Percentiles rank a stretch among this genome's conserved stretches.
These are phyloP conservation scores for Colletotrichum sp. DNA, from an alignment of 2,329 filamentous ascomycete genomes.

Conservation along the genomic window DNA sequence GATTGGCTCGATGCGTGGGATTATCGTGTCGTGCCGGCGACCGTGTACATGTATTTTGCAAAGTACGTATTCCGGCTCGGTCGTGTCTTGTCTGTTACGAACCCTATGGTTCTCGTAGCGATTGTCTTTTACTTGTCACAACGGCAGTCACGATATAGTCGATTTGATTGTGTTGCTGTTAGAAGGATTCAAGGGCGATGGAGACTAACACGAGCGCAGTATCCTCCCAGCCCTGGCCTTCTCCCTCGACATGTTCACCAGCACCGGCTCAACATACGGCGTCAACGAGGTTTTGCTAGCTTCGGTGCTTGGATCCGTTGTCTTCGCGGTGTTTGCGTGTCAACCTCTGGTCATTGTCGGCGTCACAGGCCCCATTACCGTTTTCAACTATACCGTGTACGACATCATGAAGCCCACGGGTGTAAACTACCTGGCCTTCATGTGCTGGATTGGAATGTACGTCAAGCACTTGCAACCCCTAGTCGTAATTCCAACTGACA, in stretches of 20 bases:
- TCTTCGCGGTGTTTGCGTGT: slow-evolving; percentile 80
- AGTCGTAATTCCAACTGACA: not conserved
- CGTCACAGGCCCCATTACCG: slow-evolving; percentile 89
- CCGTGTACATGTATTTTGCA: slow-evolving; percentile 94
- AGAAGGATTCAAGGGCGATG: not conserved
- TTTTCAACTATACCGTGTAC: slow-evolving; percentile 94
- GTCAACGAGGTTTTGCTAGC: slow-evolving; percentile 91
- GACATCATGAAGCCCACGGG: slow-evolving; percentile 81
- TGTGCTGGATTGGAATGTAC: slow-evolving; percentile 87
- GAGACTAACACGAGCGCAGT: slow-evolving; percentile 47
- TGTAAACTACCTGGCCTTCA: slow-evolving; percentile 85
- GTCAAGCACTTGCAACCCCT: slow-evolving; percentile 25
- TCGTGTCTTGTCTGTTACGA: not conserved
- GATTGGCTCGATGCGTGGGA: slow-evolving; percentile 91
- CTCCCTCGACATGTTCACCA: slow-evolving; percentile 91
- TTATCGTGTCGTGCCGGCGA: slow-evolving; percentile 86
- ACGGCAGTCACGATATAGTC: not conserved
- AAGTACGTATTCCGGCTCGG: slow-evolving; percentile 62
- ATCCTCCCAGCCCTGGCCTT: slow-evolving; percentile 88
- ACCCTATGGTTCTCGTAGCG: not conserved
- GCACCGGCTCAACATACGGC: slow-evolving; percentile 83
- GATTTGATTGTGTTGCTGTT: not conserved
- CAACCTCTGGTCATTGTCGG: slow-evolving; percentile 92
- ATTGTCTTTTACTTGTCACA: not conserved
- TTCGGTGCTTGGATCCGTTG: slow-evolving; percentile 81